These are phyloP conservation scores for Yamadazyma atmosphaerica DNA, from an alignment of 1,139 yeast species.

Conservation along the genomic window DNA sequence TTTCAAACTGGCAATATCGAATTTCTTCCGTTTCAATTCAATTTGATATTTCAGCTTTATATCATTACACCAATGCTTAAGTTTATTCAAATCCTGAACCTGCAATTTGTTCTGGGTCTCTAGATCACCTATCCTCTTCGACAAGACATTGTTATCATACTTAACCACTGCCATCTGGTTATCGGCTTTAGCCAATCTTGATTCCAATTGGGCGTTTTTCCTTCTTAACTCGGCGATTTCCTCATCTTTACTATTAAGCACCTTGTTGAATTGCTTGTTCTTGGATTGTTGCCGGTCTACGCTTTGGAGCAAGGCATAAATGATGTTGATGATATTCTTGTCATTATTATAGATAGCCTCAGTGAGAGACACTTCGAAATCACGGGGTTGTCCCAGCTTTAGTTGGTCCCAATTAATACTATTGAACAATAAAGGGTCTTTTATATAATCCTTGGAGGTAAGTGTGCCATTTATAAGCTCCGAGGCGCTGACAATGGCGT, in stretches of 20 bases:
- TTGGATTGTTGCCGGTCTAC: conserved; percentile 41
- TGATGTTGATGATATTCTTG: conserved; percentile 41
- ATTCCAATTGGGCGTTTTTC: conserved; percentile 23
- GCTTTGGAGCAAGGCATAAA: conserved; percentile 40
- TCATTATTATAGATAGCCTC: conserved; percentile 43
- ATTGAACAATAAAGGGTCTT: conserved; percentile 31
- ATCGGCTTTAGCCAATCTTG: conserved; percentile 17
- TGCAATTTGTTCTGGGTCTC: conserved; percentile 28
- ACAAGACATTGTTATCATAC: conserved; percentile 16
- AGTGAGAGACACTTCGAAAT: conserved; percentile 22
- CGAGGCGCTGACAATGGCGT: conserved; percentile 38
- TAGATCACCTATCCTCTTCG: conserved; percentile 21
- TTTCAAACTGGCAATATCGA: conserved; percentile 38
- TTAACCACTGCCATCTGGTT: conserved; percentile 5
- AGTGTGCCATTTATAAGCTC: conserved; percentile 39
- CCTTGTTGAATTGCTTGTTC: conserved; percentile 31
- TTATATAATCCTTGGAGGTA: conserved; percentile 38
- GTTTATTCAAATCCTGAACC: conserved; percentile 27
- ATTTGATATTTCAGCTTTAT: conserved; percentile 39
- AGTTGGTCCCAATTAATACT: conserved; percentile 38
- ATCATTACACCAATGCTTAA: conserved; percentile 32
- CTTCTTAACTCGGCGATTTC: conserved; percentile 27
- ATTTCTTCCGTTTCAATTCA: conserved; percentile 40
- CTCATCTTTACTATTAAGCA: conserved; percentile 30
- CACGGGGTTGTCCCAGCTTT: conserved; percentile 18